phyloP scores from a whole-genome alignment of 257 asterid species.

The Nicotiana knightiana region DNA sequence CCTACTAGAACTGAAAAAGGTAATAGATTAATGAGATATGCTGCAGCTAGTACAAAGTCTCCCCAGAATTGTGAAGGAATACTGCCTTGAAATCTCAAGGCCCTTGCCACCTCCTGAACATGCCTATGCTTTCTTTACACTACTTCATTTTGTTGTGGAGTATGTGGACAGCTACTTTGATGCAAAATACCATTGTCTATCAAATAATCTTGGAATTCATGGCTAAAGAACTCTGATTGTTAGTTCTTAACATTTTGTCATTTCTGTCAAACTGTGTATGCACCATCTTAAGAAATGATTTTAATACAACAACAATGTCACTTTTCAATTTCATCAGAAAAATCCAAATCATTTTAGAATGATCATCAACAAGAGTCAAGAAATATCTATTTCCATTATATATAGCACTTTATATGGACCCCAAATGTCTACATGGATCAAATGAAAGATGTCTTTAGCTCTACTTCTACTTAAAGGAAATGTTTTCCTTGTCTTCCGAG shows the following conservation, averaged over 20 bases:
- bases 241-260: background rate
- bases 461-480: background rate
- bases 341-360: background rate
- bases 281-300: background rate
- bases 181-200: background rate
- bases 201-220: background rate
- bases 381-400: background rate
- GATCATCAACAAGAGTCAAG: background rate
- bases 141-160: background rate
- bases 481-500: background rate
- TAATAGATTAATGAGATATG: too few relatives aligned
- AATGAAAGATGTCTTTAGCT: fast-evolving
- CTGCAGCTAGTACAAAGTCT: background rate
- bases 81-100: background rate
- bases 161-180: background rate
- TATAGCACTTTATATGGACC: background rate
- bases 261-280: background rate
- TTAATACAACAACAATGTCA: background rate
- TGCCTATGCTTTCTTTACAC: background rate
- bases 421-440: background rate
- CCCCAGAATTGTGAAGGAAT: background rate
- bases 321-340: background rate
- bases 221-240: background rate
- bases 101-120: background rate
- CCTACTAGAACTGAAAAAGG: background rate